Evolutionary conservation across 345 rosid species (phyloP).

Genomic region (Laguncularia racemosa): DNA sequence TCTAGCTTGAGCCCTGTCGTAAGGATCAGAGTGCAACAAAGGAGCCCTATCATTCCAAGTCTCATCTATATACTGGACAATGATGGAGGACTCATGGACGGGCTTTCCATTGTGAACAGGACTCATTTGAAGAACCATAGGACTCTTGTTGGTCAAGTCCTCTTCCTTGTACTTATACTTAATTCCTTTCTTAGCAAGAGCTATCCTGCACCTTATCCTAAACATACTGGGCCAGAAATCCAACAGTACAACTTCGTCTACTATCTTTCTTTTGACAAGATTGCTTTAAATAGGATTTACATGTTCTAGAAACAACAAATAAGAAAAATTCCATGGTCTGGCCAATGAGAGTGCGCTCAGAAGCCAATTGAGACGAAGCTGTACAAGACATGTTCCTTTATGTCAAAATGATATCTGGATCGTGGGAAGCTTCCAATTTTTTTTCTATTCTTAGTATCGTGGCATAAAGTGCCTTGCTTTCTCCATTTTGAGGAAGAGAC

Average conservation of each 20-base stretch:
- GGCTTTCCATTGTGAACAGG: constrained; percentile 7
- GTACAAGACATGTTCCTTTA: too few species aligned
- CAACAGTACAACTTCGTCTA: constrained; percentile 16
- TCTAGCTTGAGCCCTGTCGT: constrained; percentile 24
- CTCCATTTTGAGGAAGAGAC: too few species aligned
- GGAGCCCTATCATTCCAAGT: constrained; percentile 9
- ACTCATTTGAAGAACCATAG: constrained; percentile 5
- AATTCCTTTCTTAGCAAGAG: constrained; percentile 18
- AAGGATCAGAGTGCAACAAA: constrained; percentile 11
- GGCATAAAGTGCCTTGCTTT: too few species aligned
- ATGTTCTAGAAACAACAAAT: too few species aligned
- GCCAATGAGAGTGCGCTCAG: too few species aligned
- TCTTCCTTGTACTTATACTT: constrained; percentile 17
- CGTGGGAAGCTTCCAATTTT: too few species aligned
- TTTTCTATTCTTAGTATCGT: too few species aligned
- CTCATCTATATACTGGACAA: constrained; percentile 17
- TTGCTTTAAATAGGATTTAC: too few species aligned
- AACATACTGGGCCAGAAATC: constrained; percentile 28
- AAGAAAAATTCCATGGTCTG: too few species aligned
- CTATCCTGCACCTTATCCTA: constrained; percentile 21
- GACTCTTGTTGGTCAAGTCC: constrained; percentile 21
- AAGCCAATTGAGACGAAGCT: too few species aligned
- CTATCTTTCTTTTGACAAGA: not conserved
- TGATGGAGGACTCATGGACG: constrained; percentile 5
- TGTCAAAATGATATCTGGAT: too few species aligned